Percentiles rank a stretch among this genome's conserved stretches.
phyloP scores from a whole-genome alignment of 345 rosid genomes.

The Eucalyptus tenuipes region DNA sequence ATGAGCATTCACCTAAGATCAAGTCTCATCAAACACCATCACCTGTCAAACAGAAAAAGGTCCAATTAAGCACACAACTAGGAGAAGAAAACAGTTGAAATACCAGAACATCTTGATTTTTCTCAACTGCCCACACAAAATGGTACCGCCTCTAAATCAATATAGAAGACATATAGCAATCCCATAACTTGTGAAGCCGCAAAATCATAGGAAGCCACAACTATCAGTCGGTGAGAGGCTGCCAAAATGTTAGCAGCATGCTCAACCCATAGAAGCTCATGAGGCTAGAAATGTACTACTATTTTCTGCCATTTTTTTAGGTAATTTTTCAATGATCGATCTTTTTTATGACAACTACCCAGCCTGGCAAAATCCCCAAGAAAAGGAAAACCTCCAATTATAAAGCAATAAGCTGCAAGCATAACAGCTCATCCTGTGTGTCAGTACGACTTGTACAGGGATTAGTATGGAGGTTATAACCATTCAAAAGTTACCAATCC shows the following conservation, averaged over 20 bases:
- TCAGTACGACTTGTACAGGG: neutral
- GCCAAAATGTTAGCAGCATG: neutral
- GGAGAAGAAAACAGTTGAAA: neutral
- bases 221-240: neutral
- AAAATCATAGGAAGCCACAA: neutral
- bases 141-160: neutral
- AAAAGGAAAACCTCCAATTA: neutral
- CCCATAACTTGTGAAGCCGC: neutral
- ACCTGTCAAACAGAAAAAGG: conserved; percentile 13
- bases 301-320: neutral
- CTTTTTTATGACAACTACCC: neutral
- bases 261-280: neutral
- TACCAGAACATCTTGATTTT: neutral
- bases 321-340: neutral
- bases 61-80: neutral
- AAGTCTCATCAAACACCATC: conserved; percentile 55
- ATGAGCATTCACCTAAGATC: conserved; percentile 6
- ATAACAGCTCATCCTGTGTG: neutral
- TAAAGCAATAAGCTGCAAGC: neutral
- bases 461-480: neutral
- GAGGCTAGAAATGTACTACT: neutral
- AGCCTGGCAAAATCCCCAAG: neutral
- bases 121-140: neutral
- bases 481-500: neutral
- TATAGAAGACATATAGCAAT: neutral